Evolutionary conservation across 2,329 filamentous ascomycete genomes (phyloP).

Genomic region (Hypoxylon sp.): DNA sequence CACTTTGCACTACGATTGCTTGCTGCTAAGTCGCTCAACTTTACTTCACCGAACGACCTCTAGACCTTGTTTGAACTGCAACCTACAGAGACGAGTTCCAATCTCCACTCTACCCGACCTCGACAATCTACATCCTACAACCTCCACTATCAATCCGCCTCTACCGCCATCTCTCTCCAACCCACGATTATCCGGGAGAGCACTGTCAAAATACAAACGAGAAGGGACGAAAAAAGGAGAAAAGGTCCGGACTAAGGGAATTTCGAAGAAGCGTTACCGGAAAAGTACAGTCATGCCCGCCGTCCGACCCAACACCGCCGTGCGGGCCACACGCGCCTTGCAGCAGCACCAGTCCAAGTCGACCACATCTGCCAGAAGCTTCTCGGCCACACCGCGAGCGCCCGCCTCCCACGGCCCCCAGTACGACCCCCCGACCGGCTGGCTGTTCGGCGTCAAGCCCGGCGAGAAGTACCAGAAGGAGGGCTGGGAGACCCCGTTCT

Average conservation of each 20-base stretch:
- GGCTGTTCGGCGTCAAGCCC: conserved; percentile 94
- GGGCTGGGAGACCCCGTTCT: conserved; percentile 92
- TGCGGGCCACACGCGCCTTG: conserved; percentile 52
- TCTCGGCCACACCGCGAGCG: conserved; percentile 62
- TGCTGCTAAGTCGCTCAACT: conserved; percentile 40
- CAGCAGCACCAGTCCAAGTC: conserved; percentile 40
- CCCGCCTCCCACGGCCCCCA: conserved; percentile 76
- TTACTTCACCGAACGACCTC: conserved; percentile 29
- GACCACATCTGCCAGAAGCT: conserved; percentile 53
- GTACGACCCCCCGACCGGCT: conserved; percentile 91
- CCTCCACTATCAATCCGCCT: conserved; percentile 15
- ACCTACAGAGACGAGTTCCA: conserved; percentile 10
- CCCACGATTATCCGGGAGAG: background rate
- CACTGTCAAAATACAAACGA: background rate
- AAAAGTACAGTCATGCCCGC: conserved; percentile 49
- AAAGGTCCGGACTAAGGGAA: conserved; percentile 17
- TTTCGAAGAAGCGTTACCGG: conserved; percentile 2
- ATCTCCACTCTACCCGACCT: conserved; percentile 41
- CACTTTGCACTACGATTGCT: conserved; percentile 12
- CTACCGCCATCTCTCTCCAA: background rate
- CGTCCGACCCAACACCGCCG: conserved; percentile 51
- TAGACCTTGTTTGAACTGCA: conserved; percentile 18
- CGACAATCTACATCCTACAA: conserved; percentile 25
- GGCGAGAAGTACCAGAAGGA: conserved; percentile 96
- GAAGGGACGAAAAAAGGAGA: conserved; percentile 7